phyloP scores from a whole-genome alignment of 495 filamentous ascomycete genomes.

The Pseudotulostoma volvatum region DNA sequence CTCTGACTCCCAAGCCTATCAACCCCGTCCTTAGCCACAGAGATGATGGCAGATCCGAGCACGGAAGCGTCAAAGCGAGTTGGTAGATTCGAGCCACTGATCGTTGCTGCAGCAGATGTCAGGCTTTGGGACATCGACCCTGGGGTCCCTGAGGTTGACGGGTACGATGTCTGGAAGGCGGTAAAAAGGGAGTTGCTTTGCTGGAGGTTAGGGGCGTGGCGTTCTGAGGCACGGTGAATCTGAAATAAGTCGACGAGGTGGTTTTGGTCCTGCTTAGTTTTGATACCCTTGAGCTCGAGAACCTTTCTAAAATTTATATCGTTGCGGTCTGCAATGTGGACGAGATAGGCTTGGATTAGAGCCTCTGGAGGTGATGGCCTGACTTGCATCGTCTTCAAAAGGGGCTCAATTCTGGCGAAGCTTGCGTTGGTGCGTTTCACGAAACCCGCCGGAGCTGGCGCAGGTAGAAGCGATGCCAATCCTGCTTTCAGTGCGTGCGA shows the following conservation, averaged over 20 bases:
- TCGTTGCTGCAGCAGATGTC: slow-evolving; percentile 16
- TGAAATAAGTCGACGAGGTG: slow-evolving; percentile 78
- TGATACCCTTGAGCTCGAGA: slow-evolving; percentile 80
- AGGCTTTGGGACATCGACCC: slow-evolving; percentile 24
- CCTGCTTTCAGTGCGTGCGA: slow-evolving; percentile 80
- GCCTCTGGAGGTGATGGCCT: slow-evolving; percentile 80
- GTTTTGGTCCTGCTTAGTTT: slow-evolving; percentile 59
- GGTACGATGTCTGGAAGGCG: slow-evolving; percentile 24
- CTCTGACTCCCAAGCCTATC: slow-evolving; percentile 59
- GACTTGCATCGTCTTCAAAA: slow-evolving; percentile 94
- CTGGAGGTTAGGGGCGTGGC: slow-evolving; percentile 31
- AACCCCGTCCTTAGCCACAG: slow-evolving; percentile 78
- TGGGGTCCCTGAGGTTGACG: slow-evolving; percentile 17
- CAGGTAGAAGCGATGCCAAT: slow-evolving; percentile 33
- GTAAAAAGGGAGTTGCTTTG: slow-evolving; percentile 28
- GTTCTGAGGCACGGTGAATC: slow-evolving; percentile 51
- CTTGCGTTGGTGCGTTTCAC: slow-evolving; percentile 73
- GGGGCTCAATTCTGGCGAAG: slow-evolving; percentile 74
- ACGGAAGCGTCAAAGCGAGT: slow-evolving; percentile 60
- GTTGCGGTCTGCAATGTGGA: slow-evolving; percentile 78
- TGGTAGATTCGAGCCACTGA: slow-evolving; percentile 26
- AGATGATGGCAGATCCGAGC: slow-evolving; percentile 54
- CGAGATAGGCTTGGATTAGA: slow-evolving; percentile 89
- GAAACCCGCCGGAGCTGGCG: slow-evolving; percentile 45
- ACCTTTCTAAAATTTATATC: slow-evolving; percentile 95